A percentile compares a stretch with the other conserved stretches of the same genome.
Conservation (phyloP, 805 yeast species). For the Lachancea meyersii region DNA sequence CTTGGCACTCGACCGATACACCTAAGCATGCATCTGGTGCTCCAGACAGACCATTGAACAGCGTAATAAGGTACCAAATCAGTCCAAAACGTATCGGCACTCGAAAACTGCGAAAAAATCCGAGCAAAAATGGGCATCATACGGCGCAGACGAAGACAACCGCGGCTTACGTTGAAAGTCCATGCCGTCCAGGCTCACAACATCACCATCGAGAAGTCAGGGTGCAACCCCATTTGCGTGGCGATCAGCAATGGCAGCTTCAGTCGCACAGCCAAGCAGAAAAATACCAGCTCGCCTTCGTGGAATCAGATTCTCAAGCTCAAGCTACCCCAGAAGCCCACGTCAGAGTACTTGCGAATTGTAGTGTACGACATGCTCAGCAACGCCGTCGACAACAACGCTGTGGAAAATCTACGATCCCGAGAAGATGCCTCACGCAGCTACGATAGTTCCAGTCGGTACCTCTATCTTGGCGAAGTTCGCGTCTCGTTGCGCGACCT, state of each 20-base stretch:
- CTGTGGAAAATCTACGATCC: constrained; percentile 5
- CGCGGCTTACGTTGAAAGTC: constrained; percentile 18
- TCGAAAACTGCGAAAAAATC: not conserved
- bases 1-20: no score
- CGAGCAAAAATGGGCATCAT: constrained; percentile 15
- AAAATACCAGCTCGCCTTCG: constrained; percentile 16
- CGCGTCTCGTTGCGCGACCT: constrained; percentile 26
- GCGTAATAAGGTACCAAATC: no score
- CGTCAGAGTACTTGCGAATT: constrained; percentile 25
- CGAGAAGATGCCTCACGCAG: not conserved
- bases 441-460: constrained; percentile 10
- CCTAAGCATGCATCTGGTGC: no score
- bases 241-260: constrained; percentile 25
- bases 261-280: constrained; percentile 21
- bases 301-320: constrained; percentile 28
- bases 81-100: no score
- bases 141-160: constrained; percentile 13
- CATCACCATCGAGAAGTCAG: constrained; percentile 22
- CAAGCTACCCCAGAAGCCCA: constrained; percentile 24
- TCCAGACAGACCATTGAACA: no score
- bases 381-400: constrained; percentile 6
- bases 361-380: constrained; percentile 27
- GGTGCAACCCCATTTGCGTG: constrained; percentile 28
- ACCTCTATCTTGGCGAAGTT: constrained; percentile 29
- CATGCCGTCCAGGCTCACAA: constrained; percentile 21